Base-by-base conservation (phyloP, 495 filamentous ascomycete genomes). In the Amphirosellinia nigrospora region DNA sequence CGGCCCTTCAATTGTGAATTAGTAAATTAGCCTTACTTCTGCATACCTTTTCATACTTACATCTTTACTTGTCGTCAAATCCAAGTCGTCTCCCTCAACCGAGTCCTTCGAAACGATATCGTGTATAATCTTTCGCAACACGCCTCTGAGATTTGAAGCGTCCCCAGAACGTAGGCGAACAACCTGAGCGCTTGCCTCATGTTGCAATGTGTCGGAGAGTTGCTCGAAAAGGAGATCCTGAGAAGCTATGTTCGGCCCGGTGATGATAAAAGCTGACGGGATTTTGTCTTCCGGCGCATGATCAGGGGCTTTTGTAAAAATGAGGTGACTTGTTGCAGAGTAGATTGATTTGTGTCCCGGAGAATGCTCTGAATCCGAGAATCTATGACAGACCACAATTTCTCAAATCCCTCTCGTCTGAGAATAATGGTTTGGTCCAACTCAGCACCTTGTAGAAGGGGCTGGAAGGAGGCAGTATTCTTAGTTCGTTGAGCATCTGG, bases 201-300 rank as follows among this genome's bases (percentile, higher is more conserved):
- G 75, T 70, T 79, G 78, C 28, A 90, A 83, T 70, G 79, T 82
- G 72, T 86, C 86, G 66, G 81, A 86, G 63, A 92, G 85, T 81
- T 88, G 91, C 73, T 86, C 86, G 67, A 97, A 90, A 23, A 98
- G 82, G 39, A 90, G 82, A 19, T 85, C 86, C 66, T 95, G 91
- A 15, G 91, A 92, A 32, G 93, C 90, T 64, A 94, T 91, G 71
- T 94, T 94, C n/a, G 94, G 93, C 7, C 93, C 94, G 21, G 92
- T 90, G 36, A 93, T 89, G 48, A 99, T 88, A 66, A 98, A 88
- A 16, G 87, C 94, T 6, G 93, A 90, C 0, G 93, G 92, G 32
- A 97, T 89, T 68, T 81, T 84, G 11, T 62, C 82, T 83, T 69
- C 66, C 48, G 71, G 76, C 71, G 68, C 69, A 70, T 73, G 68